These are phyloP conservation scores for Mucor lusitanicus DNA, from an alignment of 371 early-diverging fungal genomes.

Conservation along the genomic window DNA sequence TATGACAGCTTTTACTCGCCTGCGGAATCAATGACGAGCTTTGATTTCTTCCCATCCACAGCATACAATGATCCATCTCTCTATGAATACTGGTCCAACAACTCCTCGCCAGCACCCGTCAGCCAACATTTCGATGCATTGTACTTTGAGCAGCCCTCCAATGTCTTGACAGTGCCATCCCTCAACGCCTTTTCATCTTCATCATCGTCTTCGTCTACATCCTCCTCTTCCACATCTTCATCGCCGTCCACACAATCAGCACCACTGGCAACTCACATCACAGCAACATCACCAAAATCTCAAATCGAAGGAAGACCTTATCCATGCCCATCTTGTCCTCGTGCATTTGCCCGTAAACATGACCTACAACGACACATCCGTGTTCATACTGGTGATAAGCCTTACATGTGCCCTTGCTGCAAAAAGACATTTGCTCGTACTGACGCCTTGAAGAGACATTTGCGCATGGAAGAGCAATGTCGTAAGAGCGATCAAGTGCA, in stretches of 20 bases:
- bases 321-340: conserved; percentile 12
- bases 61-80: neutral
- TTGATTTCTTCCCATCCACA: neutral
- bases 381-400: conserved; percentile 69
- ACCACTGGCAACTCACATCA: neutral
- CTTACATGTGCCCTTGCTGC: conserved; percentile 61
- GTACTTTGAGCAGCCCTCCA: neutral
- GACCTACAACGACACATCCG: conserved; percentile 70
- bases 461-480: conserved; percentile 60
- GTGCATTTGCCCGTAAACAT: conserved; percentile 65
- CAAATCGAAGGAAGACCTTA: conserved; percentile 12
- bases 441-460: conserved; percentile 67
- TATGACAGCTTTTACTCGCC: neutral
- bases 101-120: neutral
- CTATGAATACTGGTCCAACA: neutral
- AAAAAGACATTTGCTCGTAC: conserved; percentile 69
- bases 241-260: neutral
- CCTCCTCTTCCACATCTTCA: neutral
- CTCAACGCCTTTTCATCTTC: neutral
- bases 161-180: neutral
- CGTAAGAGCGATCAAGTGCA: conserved; percentile 48
- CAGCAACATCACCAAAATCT: neutral
- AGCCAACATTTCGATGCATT: neutral
- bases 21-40: neutral
- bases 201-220: neutral